These are phyloP conservation scores for Cryptococcus sp. DNA, from an alignment of 1,284 basidiomycete genomes.

Conservation along the genomic window DNA sequence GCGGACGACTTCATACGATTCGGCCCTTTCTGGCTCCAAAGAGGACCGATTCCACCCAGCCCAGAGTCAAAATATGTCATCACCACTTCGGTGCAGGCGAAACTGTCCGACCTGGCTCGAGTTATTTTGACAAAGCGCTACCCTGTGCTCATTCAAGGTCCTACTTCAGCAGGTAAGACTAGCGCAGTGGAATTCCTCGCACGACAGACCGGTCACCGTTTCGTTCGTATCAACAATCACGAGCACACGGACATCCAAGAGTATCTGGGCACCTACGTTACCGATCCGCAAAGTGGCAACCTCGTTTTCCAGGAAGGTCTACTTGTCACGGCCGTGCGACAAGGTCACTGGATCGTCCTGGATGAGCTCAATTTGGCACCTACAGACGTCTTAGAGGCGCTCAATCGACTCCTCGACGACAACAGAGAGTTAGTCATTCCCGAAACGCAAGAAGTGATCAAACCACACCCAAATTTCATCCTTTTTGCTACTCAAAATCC, in stretches of 20 bases:
- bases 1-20: conserved; percentile 74
- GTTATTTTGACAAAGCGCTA: conserved; percentile 87
- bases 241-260: conserved; percentile 99
- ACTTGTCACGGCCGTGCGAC: conserved; percentile 85
- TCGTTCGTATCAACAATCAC: conserved; percentile 99
- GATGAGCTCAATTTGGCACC: conserved; percentile 98
- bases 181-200: conserved; percentile 97
- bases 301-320: conserved; percentile 93
- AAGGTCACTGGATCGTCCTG: conserved; percentile 96
- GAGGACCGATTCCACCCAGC: conserved; percentile 63
- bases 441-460: conserved; percentile 93
- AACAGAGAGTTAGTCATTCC: conserved; percentile 96
- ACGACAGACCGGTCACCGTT: conserved; percentile 86
- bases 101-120: conserved; percentile 87
- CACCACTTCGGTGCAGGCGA: conserved; percentile 94
- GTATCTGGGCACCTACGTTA: conserved; percentile 95
- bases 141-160: conserved; percentile 96
- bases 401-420: conserved; percentile 95
- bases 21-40: conserved; percentile 87
- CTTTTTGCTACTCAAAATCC: conserved; percentile 99
- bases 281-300: conserved; percentile 87
- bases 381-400: conserved; percentile 95
- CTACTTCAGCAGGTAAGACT: conserved; percentile 97
- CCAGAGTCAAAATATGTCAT: conserved; percentile 80
- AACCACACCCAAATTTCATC: conserved; percentile 95